Conservation (phyloP, 805 yeast species). For the Cyberlindnera xylosilytica region DNA sequence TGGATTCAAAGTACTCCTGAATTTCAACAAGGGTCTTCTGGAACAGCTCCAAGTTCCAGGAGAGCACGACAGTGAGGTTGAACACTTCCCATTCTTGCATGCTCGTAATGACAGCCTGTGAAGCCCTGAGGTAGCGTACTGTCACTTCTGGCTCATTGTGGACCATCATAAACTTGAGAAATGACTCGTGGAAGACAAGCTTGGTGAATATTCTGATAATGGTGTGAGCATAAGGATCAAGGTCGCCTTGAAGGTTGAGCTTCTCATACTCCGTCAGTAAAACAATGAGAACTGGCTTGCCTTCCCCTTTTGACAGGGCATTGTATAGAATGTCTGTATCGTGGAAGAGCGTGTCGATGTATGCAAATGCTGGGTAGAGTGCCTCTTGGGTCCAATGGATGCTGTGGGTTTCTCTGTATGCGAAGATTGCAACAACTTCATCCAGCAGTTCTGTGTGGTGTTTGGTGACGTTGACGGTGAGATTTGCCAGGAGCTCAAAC, state of each 20-base stretch:
- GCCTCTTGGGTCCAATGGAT: slow-evolving; percentile 6
- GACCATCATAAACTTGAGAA: slow-evolving; percentile 27
- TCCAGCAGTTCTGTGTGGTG: slow-evolving; percentile 8
- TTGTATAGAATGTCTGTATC: slow-evolving; percentile 17
- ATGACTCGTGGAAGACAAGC: slow-evolving; percentile 34
- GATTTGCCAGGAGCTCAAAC: slow-evolving; percentile 21
- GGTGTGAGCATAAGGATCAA: slow-evolving; percentile 21
- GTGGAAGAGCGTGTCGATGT: slow-evolving; percentile 15
- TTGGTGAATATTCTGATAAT: slow-evolving; percentile 29
- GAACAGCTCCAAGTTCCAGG: slow-evolving; percentile 36
- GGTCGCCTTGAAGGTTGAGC: slow-evolving; percentile 12
- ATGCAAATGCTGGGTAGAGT: slow-evolving; percentile 12
- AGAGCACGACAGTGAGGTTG: slow-evolving; percentile 35
- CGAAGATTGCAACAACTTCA: slow-evolving; percentile 12
- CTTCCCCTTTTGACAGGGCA: slow-evolving; percentile 22
- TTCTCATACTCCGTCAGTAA: slow-evolving; percentile 20
- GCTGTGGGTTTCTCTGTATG: background rate
- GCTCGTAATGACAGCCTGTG: slow-evolving; percentile 35
- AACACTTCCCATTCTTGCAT: slow-evolving; percentile 35
- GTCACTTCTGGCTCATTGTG: slow-evolving; percentile 16
- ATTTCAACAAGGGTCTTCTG: slow-evolving; percentile 23
- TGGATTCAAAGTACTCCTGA: slow-evolving; percentile 25
- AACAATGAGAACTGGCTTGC: slow-evolving; percentile 11
- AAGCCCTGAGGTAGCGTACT: slow-evolving; percentile 25
- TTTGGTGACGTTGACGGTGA: slow-evolving; percentile 10